A percentile compares a stretch with the other conserved stretches of the same genome.
Evolutionary conservation across 2,329 filamentous ascomycete species (phyloP).

Genomic region (Scedosporium minutisporum): DNA sequence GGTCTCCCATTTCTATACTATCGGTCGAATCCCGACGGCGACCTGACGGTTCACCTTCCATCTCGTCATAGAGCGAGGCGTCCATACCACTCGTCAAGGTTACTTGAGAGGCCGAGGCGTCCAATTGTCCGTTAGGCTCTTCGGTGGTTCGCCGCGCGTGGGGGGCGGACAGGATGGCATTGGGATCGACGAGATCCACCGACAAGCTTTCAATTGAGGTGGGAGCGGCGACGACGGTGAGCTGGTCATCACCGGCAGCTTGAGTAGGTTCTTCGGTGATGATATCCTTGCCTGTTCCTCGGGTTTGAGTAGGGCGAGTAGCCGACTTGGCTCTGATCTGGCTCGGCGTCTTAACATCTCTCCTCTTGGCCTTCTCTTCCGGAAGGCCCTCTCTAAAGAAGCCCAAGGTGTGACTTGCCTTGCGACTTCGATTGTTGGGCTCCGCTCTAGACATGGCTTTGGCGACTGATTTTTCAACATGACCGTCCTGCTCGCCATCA

Average conservation of each 20-base stretch:
- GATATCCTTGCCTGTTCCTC: background rate
- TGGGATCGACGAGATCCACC: too few relatives aligned
- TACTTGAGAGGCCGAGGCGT: too few relatives aligned
- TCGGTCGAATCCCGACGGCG: constrained; percentile 27
- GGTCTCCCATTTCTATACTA: constrained; percentile 27
- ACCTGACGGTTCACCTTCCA: constrained; percentile 6
- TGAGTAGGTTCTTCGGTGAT: background rate
- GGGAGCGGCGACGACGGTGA: too few relatives aligned
- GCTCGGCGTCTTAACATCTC: constrained; percentile 27
- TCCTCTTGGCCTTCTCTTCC: constrained; percentile 46
- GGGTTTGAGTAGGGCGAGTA: background rate
- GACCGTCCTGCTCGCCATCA: constrained; percentile 38
- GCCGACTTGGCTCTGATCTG: background rate
- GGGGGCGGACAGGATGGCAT: too few relatives aligned
- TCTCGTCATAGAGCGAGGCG: constrained; percentile 12
- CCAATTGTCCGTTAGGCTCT: too few relatives aligned
- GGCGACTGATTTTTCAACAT: constrained; percentile 56
- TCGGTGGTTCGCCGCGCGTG: too few relatives aligned
- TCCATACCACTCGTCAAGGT: constrained; percentile 14
- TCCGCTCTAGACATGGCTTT: constrained; percentile 53
- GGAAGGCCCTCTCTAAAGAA: constrained; percentile 58
- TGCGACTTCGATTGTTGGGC: constrained; percentile 54
- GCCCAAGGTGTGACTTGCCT: constrained; percentile 56
- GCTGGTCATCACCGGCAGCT: background rate
- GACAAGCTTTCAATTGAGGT: background rate